Evolutionary conservation across 768 basidiomycete genomes (phyloP).

Genomic region (Suillus tomentosus): DNA sequence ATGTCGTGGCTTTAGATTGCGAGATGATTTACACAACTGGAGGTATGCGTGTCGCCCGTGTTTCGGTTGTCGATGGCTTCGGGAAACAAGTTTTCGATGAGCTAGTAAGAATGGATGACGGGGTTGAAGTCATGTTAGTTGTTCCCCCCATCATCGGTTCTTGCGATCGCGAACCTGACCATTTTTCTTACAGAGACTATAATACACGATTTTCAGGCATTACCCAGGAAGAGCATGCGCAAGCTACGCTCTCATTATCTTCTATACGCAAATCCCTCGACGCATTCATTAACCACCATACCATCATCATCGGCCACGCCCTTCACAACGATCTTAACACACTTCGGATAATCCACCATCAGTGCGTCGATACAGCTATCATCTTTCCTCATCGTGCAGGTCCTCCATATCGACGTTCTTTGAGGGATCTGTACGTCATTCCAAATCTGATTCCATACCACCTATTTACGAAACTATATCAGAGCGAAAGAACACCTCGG

Average conservation of each 20-base stretch:
- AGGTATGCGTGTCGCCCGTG: conserved; percentile 87
- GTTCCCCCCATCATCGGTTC: conserved; percentile 8
- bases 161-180: conserved; percentile 7
- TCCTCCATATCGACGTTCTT: conserved; percentile 70
- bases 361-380: conserved; percentile 83
- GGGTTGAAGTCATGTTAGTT: conserved; percentile 73
- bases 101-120: conserved; percentile 77
- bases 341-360: conserved; percentile 82
- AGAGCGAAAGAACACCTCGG: conserved; percentile 85
- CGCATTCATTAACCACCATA: conserved; percentile 70
- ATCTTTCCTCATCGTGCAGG: conserved; percentile 88
- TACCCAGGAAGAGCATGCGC: conserved; percentile 54
- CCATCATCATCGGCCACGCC: conserved; percentile 88
- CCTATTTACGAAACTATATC: conserved; percentile 17
- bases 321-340: conserved; percentile 95
- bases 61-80: conserved; percentile 82
- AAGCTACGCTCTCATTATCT: conserved; percentile 66
- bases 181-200: conserved; percentile 61
- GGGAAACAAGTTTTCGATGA: conserved; percentile 82
- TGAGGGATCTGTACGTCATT: conserved; percentile 74
- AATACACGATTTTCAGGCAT: conserved; percentile 92
- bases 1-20: conserved; percentile 90
- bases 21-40: conserved; percentile 97
- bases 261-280: conserved; percentile 71
- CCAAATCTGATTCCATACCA: neutral